Evolutionary conservation across 495 filamentous ascomycete genomes (phyloP).

Genomic region (Saxophila tyrrhenica): DNA sequence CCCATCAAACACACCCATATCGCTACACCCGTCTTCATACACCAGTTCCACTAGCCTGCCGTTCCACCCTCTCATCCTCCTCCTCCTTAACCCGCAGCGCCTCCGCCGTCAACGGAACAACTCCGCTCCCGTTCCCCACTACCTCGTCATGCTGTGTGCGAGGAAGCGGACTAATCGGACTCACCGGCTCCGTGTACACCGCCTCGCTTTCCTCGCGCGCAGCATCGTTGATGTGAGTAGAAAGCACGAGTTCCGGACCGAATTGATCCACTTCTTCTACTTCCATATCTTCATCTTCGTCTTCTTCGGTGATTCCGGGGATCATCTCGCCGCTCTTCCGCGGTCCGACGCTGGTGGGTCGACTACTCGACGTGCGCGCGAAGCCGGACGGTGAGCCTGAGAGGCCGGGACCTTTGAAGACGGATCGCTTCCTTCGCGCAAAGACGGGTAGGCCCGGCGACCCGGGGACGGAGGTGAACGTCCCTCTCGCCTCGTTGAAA

Average conservation of each 20-base stretch:
- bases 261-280: slow-evolving; percentile 33
- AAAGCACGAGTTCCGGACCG: slow-evolving; percentile 16
- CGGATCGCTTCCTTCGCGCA: slow-evolving; percentile 75
- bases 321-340: slow-evolving; percentile 59
- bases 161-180: background rate
- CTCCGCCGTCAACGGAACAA: slow-evolving; percentile 13
- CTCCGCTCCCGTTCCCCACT: background rate
- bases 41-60: background rate
- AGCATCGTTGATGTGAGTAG: background rate
- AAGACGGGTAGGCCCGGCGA: slow-evolving; percentile 59
- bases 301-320: slow-evolving; percentile 75
- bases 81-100: slow-evolving; percentile 15
- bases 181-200: background rate
- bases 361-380: slow-evolving; percentile 30
- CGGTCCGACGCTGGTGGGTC: slow-evolving; percentile 17
- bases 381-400: slow-evolving; percentile 31
- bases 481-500: slow-evolving; percentile 17
- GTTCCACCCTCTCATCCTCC: slow-evolving; percentile 10
- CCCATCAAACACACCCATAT: background rate
- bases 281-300: slow-evolving; percentile 38
- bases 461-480: slow-evolving; percentile 32
- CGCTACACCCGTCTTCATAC: background rate
- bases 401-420: slow-evolving; percentile 80
- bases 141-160: slow-evolving; percentile 10
- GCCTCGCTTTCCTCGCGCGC: slow-evolving; percentile 6